Evolutionary conservation across 2,329 filamentous ascomycete genomes (phyloP), one percentile per base, ranked within the genome.

Genomic region (Cytospora piceae): DNA sequence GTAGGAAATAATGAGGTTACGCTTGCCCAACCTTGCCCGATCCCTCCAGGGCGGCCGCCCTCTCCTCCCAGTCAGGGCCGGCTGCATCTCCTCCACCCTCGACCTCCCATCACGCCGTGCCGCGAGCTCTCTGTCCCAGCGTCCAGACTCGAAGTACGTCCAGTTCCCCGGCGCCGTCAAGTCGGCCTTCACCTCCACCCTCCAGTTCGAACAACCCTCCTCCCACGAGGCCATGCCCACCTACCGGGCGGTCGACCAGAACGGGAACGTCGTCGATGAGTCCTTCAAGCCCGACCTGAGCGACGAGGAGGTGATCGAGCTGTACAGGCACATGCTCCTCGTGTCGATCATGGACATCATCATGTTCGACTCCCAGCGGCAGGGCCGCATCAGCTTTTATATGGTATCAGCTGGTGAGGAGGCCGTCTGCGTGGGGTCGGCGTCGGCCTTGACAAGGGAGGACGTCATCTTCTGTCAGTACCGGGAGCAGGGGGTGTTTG

Each of bases 331-430:
- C 72, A 90, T 91, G 88, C 73, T 90, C 12, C 84, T 82, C 42
- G 81, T 89, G 12, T 88, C 90, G 64, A 91, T 98, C 71, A 95
- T 99, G 93, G 95, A 99, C 75, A 78, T 96, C 63, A 91, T 98
- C 75, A 98, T 98, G 94, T 97, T 97, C 74, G 95, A 99, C 74
- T 94, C 95, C 0, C 95, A 99, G 78, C 85, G 95, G 55, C 95
- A 99, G 78, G 94, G 94, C n/a, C 87, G 93, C 24, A 80, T 97
- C 64, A 94, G 90, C 77, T 99, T 99, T 79, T 99, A 99, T 79
- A 98, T 99, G 92, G 94, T 94, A 73, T 94, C 91, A 46, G 92
- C 93, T 0, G 94, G 94, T 65, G 94, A 97, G 80, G 95, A 99
- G 82, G 95, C 94, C 39, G 93, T 97, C 61, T 92, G 92, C 53